These are phyloP conservation scores for Agaricus blazei DNA, from an alignment of 768 basidiomycete species.

Conservation along the genomic window DNA sequence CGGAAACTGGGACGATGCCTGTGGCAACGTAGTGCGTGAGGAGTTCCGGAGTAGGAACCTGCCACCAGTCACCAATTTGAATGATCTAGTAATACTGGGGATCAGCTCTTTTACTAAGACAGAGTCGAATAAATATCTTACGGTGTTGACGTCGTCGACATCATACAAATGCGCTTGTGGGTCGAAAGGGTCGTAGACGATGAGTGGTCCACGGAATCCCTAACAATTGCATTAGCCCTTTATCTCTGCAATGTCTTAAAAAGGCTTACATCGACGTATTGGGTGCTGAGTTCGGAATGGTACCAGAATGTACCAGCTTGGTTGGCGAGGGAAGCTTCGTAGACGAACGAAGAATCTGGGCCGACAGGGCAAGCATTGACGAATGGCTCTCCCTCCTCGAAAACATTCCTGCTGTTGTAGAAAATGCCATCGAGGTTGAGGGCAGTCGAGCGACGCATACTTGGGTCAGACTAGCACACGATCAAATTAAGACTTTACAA, in stretches of 20 bases:
- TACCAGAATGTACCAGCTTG: conserved; percentile 23
- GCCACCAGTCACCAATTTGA: conserved; percentile 39
- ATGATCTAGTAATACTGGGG: conserved; percentile 21
- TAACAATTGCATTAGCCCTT: conserved; percentile 7
- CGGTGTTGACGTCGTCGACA: conserved; percentile 13
- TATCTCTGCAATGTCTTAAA: not conserved
- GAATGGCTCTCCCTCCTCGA: conserved; percentile 13
- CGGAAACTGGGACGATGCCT: conserved; percentile 23
- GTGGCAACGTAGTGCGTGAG: conserved; percentile 23
- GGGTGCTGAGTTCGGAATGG: conserved; percentile 14
- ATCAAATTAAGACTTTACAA: conserved; percentile 36
- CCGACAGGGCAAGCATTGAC: conserved; percentile 46
- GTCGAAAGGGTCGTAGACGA: conserved; percentile 29
- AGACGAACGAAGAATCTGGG: conserved; percentile 34
- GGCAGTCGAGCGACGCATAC: conserved; percentile 34
- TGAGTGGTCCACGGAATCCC: conserved; percentile 37
- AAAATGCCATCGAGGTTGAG: conserved; percentile 41
- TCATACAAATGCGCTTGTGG: conserved; percentile 18
- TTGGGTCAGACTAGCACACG: conserved; percentile 37
- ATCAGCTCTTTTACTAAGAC: conserved; percentile 8
- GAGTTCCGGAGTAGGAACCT: conserved; percentile 19
- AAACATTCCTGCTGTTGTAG: conserved; percentile 14
- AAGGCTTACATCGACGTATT: conserved; percentile 9
- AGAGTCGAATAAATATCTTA: conserved; percentile 7
- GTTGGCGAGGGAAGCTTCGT: conserved; percentile 26